Evolutionary conservation across 208 protist genomes (phyloP).

Genomic region (Leishmania martiniquensis): DNA sequence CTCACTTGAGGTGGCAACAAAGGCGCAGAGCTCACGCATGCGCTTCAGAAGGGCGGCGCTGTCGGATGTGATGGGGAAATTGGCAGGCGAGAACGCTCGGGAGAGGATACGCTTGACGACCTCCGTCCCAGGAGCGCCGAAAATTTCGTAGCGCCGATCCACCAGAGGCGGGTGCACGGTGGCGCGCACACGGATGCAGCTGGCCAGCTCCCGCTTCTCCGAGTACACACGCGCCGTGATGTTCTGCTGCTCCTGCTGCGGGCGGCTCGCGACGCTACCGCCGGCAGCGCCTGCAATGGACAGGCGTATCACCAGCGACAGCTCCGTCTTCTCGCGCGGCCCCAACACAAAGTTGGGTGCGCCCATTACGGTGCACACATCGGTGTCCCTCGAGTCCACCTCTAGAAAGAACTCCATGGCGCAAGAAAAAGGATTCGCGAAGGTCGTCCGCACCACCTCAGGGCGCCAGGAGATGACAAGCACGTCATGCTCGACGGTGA

Average conservation of each 20-base stretch:
- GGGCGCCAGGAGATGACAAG: conserved; percentile 62
- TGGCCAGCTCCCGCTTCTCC: conserved; percentile 65
- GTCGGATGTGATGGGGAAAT: conserved; percentile 50
- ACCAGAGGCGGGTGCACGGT: conserved; percentile 69
- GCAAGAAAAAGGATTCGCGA: conserved; percentile 67
- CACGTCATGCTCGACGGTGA: conserved; percentile 72
- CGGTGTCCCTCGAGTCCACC: conserved; percentile 34
- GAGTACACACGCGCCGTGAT: conserved; percentile 69
- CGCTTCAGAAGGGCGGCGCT: conserved; percentile 50
- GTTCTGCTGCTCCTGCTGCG: background rate
- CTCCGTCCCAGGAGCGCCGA: conserved; percentile 60
- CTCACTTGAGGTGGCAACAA: conserved; percentile 44
- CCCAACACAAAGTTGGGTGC: conserved; percentile 59
- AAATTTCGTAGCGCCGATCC: conserved; percentile 88
- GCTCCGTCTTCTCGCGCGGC: conserved; percentile 55
- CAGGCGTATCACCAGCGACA: conserved; percentile 65
- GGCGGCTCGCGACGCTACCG: background rate
- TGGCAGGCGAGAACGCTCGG: conserved; percentile 60
- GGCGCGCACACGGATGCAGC: conserved; percentile 58
- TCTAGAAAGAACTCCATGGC: conserved; percentile 79
- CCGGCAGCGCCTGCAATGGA: background rate
- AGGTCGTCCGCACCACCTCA: conserved; percentile 58
- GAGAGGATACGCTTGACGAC: conserved; percentile 70
- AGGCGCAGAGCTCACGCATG: conserved; percentile 74
- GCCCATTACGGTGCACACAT: conserved; percentile 45